Evolutionary conservation across 2,329 filamentous ascomycete species (phyloP).

Genomic region (Ophiostoma australiae): DNA sequence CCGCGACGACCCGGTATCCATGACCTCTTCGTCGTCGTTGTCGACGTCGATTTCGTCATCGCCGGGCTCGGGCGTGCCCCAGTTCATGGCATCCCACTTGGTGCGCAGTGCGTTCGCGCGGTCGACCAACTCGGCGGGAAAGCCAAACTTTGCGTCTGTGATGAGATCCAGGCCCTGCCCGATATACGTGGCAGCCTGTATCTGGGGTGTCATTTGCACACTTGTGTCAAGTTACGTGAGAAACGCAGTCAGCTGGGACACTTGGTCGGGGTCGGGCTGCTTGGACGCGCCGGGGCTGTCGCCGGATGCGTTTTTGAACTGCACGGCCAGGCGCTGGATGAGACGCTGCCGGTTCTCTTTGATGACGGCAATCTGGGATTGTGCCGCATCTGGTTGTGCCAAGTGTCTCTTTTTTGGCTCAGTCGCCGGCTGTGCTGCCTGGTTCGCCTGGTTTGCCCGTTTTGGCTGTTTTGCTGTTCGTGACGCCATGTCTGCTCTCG

Average conservation of each 20-base stretch:
- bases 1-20: neutral
- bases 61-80: neutral
- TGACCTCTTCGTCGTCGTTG: neutral
- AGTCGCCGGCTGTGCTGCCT: neutral
- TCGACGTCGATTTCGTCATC: neutral
- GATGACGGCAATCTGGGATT: neutral
- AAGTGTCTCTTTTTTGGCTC: neutral
- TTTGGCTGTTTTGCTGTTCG: no score
- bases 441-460: no score
- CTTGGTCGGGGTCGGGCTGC: neutral
- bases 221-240: neutral
- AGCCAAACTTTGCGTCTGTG: neutral
- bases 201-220: neutral
- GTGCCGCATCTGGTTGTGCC: neutral
- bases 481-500: neutral
- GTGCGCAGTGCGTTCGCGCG: neutral
- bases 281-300: neutral
- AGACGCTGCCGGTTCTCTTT: neutral
- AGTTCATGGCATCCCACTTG: neutral
- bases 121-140: neutral
- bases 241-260: neutral
- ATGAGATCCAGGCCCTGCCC: neutral
- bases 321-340: slow-evolving; percentile 3
- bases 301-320: neutral
- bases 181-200: neutral